These are phyloP conservation scores for Candida hispaniensis DNA, from an alignment of 805 yeast genomes.

Conservation along the genomic window DNA sequence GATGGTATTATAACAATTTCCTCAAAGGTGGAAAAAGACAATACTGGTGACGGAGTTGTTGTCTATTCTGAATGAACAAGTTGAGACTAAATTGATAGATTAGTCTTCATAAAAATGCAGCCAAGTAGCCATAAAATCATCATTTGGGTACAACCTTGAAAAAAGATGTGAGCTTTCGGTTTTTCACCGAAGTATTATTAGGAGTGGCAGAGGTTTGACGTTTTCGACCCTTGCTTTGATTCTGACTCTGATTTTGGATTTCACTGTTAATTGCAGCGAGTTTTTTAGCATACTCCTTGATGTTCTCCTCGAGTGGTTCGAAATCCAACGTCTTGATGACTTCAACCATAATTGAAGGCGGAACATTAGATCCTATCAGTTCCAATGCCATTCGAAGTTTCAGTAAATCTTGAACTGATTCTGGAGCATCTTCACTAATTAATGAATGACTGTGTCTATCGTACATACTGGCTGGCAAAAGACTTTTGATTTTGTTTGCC, in stretches of 20 bases:
- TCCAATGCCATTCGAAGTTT: slow-evolving; percentile 7
- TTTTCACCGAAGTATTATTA: slow-evolving; percentile 2
- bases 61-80: no score
- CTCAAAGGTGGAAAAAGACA: no score
- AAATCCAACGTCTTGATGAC: slow-evolving; percentile 9
- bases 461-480: slow-evolving; percentile 5
- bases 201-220: slow-evolving; percentile 5
- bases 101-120: no score
- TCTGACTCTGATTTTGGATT: slow-evolving; percentile 3
- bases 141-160: slow-evolving; percentile 14
- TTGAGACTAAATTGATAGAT: no score
- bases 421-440: slow-evolving; percentile 6
- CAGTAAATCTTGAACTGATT: slow-evolving; percentile 4
- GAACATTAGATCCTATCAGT: slow-evolving; percentile 12
- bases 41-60: no score
- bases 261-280: slow-evolving; percentile 7
- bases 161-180: slow-evolving; percentile 9
- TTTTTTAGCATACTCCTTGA: slow-evolving; percentile 1
- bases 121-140: no score
- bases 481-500: slow-evolving; percentile 1
- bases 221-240: slow-evolving; percentile 4
- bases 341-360: slow-evolving; percentile 4
- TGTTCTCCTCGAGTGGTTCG: slow-evolving; percentile 2
- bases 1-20: slow-evolving; percentile 64
- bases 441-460: slow-evolving; percentile 8